Evolutionary conservation across 1,139 yeast genomes (phyloP).

Genomic region (Diutina siamensis): DNA sequence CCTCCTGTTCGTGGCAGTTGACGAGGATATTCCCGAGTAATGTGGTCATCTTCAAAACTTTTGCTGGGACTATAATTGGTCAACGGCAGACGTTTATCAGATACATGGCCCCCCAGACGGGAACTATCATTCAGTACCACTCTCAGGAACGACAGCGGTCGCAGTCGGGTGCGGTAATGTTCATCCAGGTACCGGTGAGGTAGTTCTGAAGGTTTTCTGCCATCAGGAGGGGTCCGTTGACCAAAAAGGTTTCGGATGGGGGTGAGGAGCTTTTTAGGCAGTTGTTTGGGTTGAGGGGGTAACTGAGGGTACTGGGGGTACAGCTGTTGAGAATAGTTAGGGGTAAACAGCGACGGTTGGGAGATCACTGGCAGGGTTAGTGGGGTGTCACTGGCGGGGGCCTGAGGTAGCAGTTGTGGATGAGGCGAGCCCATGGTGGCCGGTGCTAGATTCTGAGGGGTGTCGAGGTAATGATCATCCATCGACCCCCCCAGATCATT

Average conservation of each 20-base stretch:
- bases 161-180: not conserved
- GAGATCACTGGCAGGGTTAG: not conserved
- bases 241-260: conserved; percentile 5
- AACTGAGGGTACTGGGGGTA: not conserved
- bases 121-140: not conserved
- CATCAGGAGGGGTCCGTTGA: not conserved
- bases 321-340: not conserved
- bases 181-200: conserved; percentile 1
- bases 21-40: not conserved
- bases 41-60: not conserved
- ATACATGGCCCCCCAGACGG: not conserved
- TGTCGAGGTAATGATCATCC: not conserved
- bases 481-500: not conserved
- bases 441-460: not conserved
- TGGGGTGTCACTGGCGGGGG: not conserved
- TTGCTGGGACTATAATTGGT: not conserved
- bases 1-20: not conserved
- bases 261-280: conserved; percentile 3
- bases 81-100: not conserved
- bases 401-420: not conserved
- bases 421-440: not conserved
- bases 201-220: not conserved
- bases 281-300: not conserved
- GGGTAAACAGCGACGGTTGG: not conserved
- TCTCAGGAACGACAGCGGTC: not conserved